Evolutionary conservation across 768 basidiomycete species (phyloP).

Genomic region (Roridomyces roridus): DNA sequence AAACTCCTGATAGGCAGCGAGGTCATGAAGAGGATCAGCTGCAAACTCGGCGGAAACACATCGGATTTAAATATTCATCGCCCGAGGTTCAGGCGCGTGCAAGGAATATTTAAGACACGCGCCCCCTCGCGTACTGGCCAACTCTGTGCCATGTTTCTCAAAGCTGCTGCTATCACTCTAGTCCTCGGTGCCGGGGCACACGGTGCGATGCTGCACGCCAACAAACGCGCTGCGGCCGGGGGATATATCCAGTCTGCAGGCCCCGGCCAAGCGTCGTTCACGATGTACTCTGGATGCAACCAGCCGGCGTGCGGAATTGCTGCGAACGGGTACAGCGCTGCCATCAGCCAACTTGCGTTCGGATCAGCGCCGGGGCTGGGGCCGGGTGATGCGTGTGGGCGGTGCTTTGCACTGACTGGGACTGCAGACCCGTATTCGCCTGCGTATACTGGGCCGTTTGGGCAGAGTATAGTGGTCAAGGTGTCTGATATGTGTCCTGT

Average conservation of each 20-base stretch:
- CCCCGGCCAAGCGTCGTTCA: conserved; percentile 63
- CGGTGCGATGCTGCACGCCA: conserved; percentile 1
- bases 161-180: conserved; percentile 2
- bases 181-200: neutral
- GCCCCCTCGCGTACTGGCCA: neutral
- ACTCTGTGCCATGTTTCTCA: conserved; percentile 2
- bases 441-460: conserved; percentile 54
- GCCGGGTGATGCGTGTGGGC: conserved; percentile 65
- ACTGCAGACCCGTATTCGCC: conserved; percentile 59
- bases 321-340: conserved; percentile 58
- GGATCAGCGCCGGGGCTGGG: conserved; percentile 56
- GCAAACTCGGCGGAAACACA: conserved; percentile 21
- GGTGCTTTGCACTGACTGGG: conserved; percentile 62
- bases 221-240: conserved; percentile 40
- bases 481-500: conserved; percentile 54
- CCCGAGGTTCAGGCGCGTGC: conserved; percentile 23
- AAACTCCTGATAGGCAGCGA: neutral
- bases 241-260: conserved; percentile 58
- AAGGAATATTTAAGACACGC: conserved; percentile 11
- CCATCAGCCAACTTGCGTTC: conserved; percentile 63
- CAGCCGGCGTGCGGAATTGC: conserved; percentile 56
- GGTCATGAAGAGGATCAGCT: conserved; percentile 5
- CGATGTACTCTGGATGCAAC: conserved; percentile 57
- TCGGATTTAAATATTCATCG: conserved; percentile 1
- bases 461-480: conserved; percentile 58